Base-by-base conservation (phyloP, 169 alveolate species). In the Hammondia hammondi region DNA sequence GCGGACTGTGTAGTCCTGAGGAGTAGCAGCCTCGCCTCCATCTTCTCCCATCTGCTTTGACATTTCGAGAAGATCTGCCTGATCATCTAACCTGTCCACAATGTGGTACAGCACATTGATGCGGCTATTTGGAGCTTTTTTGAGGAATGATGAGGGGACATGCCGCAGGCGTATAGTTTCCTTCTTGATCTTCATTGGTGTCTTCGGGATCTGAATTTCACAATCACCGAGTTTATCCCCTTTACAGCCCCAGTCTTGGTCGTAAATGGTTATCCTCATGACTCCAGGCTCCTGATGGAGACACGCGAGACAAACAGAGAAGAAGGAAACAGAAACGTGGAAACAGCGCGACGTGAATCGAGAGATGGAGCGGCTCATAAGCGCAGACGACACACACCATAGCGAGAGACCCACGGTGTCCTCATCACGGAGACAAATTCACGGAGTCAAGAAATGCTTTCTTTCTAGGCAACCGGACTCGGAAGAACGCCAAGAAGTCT, bases 31-130 rank as follows among this genome's bases (percentile, higher is more conserved):
- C 52, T 48, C 90, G 57, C 72, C 57, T 24, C 88, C 81, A 39
- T 32, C 90, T n/a, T 85, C 95, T 37, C 95, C 91, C 43, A 85
- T 57, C 10, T 88, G 95, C 46, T 84, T 67, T 9, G 92, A 88
- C 72, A 93, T 35, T 43, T 85, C 93, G 21, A 93, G 91, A 4
- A 93, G 70, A 43, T 93, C 95, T 21, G 95, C 93, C 32, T 93
- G 95, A 77, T 85, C 88, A 24, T 85, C 93, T 27, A 93, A 92
- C 67, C 93, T 32, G 52, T 93, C 95, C 37, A 72, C 81, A 4
- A 93, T 81, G 39, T 93, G 95, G 90, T 93, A 85, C n/a, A 93
- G 82, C 39, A 85, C 88, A 43, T 92, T 92, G 37, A 92, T 82
- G 67, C 95, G 91, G 73, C 95, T 92, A 85, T 81, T 61, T 2